A percentile compares a stretch with the other conserved stretches of the same genome.
Evolutionary conservation across 2,329 filamentous ascomycete genomes (phyloP).

Genomic region (Hymenoscyphus fructigenus): DNA sequence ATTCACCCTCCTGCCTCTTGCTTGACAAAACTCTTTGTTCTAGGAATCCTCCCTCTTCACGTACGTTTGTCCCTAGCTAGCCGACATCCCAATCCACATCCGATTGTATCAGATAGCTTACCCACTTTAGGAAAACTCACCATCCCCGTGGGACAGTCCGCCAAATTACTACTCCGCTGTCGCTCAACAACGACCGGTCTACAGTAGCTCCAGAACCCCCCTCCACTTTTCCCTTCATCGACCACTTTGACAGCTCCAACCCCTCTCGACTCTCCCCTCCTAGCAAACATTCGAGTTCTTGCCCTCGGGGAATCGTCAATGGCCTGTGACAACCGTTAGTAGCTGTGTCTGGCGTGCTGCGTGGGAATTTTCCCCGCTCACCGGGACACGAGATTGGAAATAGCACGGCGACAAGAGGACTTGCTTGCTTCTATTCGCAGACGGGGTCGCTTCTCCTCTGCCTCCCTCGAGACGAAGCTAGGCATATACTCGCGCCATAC

Average conservation of each 20-base stretch:
- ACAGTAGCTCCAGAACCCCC: not conserved
- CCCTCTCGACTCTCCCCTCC: not conserved
- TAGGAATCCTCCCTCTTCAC: no score
- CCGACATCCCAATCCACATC: no score
- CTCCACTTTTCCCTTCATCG: slow-evolving; percentile 3
- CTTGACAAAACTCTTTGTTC: no score
- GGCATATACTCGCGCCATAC: slow-evolving; percentile 38
- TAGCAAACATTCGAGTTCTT: not conserved
- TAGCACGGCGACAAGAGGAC: slow-evolving; percentile 23
- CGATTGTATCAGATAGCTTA: not conserved
- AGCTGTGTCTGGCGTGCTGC: slow-evolving; percentile 54
- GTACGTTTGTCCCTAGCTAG: no score
- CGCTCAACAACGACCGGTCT: not conserved
- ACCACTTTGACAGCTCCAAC: slow-evolving; percentile 3
- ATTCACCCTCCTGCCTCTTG: not conserved
- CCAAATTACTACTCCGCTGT: not conserved
- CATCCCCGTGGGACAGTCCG: not conserved
- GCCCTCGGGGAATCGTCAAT: slow-evolving; percentile 46
- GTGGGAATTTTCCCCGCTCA: slow-evolving; percentile 59
- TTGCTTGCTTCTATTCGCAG: slow-evolving; percentile 20
- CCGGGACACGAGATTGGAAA: slow-evolving; percentile 44
- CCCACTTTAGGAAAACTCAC: slow-evolving; percentile 19
- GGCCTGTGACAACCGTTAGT: slow-evolving; percentile 56
- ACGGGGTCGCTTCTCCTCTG: slow-evolving; percentile 38
- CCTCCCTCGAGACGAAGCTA: slow-evolving; percentile 41